Evolutionary conservation across 192 early-diverging fungal genomes (phyloP).

Genomic region (Piromyces finnis): DNA sequence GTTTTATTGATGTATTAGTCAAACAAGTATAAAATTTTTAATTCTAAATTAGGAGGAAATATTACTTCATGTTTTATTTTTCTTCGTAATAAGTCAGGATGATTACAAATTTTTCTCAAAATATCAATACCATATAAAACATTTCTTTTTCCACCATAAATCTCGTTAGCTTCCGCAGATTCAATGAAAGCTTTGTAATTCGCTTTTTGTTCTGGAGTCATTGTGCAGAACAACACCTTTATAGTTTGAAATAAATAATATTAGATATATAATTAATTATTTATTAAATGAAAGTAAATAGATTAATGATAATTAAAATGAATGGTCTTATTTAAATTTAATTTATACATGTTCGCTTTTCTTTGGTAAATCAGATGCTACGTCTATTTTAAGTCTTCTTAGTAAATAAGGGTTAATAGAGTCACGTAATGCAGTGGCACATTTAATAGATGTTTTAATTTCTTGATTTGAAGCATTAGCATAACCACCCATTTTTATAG

Average conservation of each 20-base stretch:
- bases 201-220: background rate
- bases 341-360: conserved; percentile 69
- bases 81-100: conserved; percentile 55
- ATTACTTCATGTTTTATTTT: conserved; percentile 9
- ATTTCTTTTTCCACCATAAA: conserved; percentile 61
- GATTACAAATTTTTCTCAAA: conserved; percentile 92
- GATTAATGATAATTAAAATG: too few species aligned
- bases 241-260: too few species aligned
- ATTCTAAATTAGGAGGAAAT: too few species aligned
- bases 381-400: conserved; percentile 80
- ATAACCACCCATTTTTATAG: conserved; percentile 81
- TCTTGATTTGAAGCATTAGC: conserved; percentile 76
- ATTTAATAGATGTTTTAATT: conserved; percentile 85
- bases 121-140: conserved; percentile 80
- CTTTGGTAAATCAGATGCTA: conserved; percentile 71
- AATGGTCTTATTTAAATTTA: too few species aligned
- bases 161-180: conserved; percentile 52
- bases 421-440: conserved; percentile 77
- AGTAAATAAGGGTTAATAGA: conserved; percentile 85
- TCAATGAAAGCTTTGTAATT: conserved; percentile 56
- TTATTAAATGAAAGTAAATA: too few species aligned
- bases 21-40: too few species aligned
- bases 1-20: too few species aligned
- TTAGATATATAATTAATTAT: too few species aligned
- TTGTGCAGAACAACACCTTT: conserved; percentile 1